phyloP scores from a whole-genome alignment of 148 eudicot species.

The Diospyros lotus region DNA sequence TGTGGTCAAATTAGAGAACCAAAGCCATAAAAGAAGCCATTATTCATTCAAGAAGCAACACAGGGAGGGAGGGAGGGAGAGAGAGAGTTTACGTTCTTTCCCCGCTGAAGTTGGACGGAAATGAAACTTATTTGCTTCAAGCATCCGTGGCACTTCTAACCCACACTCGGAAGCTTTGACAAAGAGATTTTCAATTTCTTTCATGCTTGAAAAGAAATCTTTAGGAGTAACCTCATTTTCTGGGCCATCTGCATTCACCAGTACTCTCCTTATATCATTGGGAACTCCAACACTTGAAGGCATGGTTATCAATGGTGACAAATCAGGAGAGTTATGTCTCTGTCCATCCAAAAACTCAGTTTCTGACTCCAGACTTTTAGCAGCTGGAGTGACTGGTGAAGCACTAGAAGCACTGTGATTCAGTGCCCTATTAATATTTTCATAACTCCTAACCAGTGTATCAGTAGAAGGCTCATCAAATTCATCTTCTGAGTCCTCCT shows the following conservation, averaged over 20 bases:
- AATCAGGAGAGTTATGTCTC: conserved; percentile 47
- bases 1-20: too few species aligned
- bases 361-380: conserved; percentile 32
- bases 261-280: conserved; percentile 36
- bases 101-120: conserved; percentile 75
- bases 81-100: conserved; percentile 44
- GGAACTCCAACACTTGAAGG: conserved; percentile 39
- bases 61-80: not conserved
- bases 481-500: conserved; percentile 62
- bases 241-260: conserved; percentile 33
- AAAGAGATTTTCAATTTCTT: conserved; percentile 73
- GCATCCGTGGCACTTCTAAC: conserved; percentile 87
- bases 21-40: too few species aligned
- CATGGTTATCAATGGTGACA: conserved; percentile 60
- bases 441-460: conserved; percentile 72
- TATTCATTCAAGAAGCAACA: too few species aligned
- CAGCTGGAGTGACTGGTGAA: conserved; percentile 15
- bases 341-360: conserved; percentile 37
- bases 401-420: conserved; percentile 29
- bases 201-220: conserved; percentile 68
- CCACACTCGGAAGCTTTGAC: conserved; percentile 82
- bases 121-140: conserved; percentile 93
- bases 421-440: conserved; percentile 62
- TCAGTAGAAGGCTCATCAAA: conserved; percentile 82
- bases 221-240: conserved; percentile 60